Conservation (phyloP, 1,139 yeast species). For the Groenewaldozyma sp. region DNA sequence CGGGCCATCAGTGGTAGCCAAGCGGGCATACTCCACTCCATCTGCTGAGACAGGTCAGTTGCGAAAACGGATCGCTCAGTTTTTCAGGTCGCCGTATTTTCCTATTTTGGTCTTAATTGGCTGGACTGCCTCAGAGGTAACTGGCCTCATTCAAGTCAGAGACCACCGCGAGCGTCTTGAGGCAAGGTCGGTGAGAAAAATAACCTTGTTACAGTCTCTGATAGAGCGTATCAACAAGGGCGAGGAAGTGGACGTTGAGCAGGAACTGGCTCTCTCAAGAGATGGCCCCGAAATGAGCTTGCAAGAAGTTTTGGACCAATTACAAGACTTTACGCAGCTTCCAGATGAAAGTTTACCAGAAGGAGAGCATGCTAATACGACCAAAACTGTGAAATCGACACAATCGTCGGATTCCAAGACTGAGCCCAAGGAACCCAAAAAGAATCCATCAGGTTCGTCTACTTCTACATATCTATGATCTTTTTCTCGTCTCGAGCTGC, state of each 20-base stretch:
- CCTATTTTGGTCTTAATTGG: conserved; percentile 12
- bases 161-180: conserved; percentile 10
- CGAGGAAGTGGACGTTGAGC: conserved; percentile 12
- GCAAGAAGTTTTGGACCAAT: conserved; percentile 12
- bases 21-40: too few species aligned
- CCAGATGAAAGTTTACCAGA: background rate
- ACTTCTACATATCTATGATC: too few species aligned
- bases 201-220: conserved; percentile 4
- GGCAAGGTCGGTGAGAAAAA: conserved; percentile 6
- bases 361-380: too few species aligned
- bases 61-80: background rate
- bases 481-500: too few species aligned
- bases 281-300: conserved; percentile 5
- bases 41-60: too few species aligned
- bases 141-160: conserved; percentile 13
- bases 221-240: conserved; percentile 9
- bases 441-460: too few species aligned
- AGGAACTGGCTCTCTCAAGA: conserved; percentile 9
- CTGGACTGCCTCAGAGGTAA: conserved; percentile 13
- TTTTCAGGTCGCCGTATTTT: conserved; percentile 5
- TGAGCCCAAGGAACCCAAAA: background rate
- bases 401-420: too few species aligned
- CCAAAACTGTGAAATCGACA: too few species aligned
- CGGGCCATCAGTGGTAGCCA: too few species aligned
- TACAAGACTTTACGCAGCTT: conserved; percentile 9